A percentile compares a stretch with the other conserved stretches of the same genome.
Evolutionary conservation across 2,329 filamentous ascomycete species (phyloP).

Genomic region (Alternaria conjuncta): DNA sequence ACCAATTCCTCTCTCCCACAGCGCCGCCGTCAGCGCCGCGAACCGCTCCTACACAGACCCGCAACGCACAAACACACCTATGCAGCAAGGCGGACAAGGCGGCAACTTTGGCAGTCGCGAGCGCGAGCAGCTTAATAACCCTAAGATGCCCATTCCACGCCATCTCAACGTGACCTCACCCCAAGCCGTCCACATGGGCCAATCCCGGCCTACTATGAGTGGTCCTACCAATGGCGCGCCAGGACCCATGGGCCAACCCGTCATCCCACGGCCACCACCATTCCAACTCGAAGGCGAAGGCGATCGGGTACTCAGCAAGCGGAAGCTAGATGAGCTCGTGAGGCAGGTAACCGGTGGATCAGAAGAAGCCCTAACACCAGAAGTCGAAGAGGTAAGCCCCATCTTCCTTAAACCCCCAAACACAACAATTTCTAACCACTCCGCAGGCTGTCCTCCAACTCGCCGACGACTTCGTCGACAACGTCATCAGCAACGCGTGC

Average conservation of each 20-base stretch:
- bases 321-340: slow-evolving; percentile 94
- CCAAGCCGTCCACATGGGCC: slow-evolving; percentile 74
- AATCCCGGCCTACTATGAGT: slow-evolving; percentile 80
- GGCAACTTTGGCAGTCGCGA: slow-evolving; percentile 46
- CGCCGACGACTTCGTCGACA: slow-evolving; percentile 94
- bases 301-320: slow-evolving; percentile 93
- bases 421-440: not conserved
- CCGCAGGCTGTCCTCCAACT: slow-evolving; percentile 80
- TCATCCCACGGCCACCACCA: slow-evolving; percentile 78
- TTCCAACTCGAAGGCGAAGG: slow-evolving; percentile 91
- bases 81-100: slow-evolving; percentile 37
- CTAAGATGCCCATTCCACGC: slow-evolving; percentile 84
- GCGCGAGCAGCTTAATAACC: slow-evolving; percentile 54
- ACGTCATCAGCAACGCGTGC: slow-evolving; percentile 84
- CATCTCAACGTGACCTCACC: slow-evolving; percentile 75
- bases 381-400: slow-evolving; percentile 85
- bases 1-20: slow-evolving; percentile 52
- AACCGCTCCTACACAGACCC: slow-evolving; percentile 48
- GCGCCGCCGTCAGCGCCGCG: slow-evolving; percentile 53
- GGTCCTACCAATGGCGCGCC: slow-evolving; percentile 76
- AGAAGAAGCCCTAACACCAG: slow-evolving; percentile 81
- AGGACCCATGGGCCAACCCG: slow-evolving; percentile 86
- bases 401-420: no score
- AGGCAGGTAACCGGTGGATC: slow-evolving; percentile 88
- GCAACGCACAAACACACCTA: slow-evolving; percentile 43